Evolutionary conservation across 2,329 filamentous ascomycete species (phyloP), one percentile per base, ranked within the genome.

Genomic region (Colletotrichum musicola): DNA sequence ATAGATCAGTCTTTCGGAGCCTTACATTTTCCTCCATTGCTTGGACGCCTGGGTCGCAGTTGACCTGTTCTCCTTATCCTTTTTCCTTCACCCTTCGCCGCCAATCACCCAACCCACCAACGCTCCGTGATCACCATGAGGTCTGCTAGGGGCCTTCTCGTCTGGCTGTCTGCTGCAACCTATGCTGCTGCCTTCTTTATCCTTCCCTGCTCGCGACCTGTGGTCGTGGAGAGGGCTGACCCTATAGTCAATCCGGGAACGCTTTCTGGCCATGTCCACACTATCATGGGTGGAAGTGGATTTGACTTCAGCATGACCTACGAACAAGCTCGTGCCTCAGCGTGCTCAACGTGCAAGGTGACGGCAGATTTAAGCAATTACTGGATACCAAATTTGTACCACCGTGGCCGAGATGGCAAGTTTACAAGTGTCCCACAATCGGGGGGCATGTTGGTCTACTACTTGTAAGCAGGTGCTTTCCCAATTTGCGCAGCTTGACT

Each of bases 341-440:
- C 84, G 12, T 93, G 91, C 77, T 90, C 90, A 1, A 90, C 90
- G 4, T 92, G 90, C 77, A 83, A 84, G 40, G 89, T 90, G 63
- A 82, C 83, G 30, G 80, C 87, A 70, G 90, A 92, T 76, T 80
- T 87, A 65, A 90, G 86, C 63, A 91, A 88, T 74, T 93, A 93
- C 79, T 93, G 91, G 90, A 88, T 87, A 16, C 90, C 90, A 0
- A 82, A 83, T 69, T 79, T 92, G 1, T 81, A 78, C 71, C 82
- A 81, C 65, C 78, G 85, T 67, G 82, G 85, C 51, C 74, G 83
- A 50, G 86, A 90, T 73, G 89, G 89, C 13, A 86, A 81, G 62
- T 89, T 91, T 42, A 78, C 80, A 71, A 73, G 77, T 12, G 79
- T 82, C 14, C 60, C 74, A 1, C 80, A 78, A 60, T 77, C 81